Evolutionary conservation across 2,329 filamentous ascomycete genomes (phyloP), one percentile per base, ranked within the genome.

Genomic region (Teratosphaeria viscida): DNA sequence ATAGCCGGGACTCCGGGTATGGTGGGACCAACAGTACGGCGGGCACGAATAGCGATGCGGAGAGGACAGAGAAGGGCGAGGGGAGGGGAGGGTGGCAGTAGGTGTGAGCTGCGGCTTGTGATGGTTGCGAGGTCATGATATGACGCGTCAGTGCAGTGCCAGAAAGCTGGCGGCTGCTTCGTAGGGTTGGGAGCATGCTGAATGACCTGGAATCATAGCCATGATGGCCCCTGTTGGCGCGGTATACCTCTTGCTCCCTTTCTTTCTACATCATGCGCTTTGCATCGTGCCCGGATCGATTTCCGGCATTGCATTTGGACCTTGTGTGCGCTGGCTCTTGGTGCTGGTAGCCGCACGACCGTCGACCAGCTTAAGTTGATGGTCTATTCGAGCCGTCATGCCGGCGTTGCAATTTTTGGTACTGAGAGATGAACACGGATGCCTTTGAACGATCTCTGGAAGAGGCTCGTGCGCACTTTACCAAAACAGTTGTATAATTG

Each of bases 1-100:
- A 14, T n/a, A 29, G 52, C 34, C 34, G 54, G 47, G 63, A 64
- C 57, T 60, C 57, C 52, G 63, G 63, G 54, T 64, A 63, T 57
- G 63, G 59, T 29, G 61, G 63, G 27, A 56, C 59, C n/a, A 55
- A 52, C 16, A 35, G 27, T 16, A 43, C 53, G 6, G 10, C 57
- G 16, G 60, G 62, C 27, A 55, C 60, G 26, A 54, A 56, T 8
- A 32, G 23, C n/a, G 57, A 59, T 10, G 35, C 58, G 7, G 54
- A 54, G 8, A 43, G 58, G 54, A 59, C 52, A n/a, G 52, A 59
- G 26, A 55, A 55, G 52, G 26, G 16, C 19, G 27, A 54, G 27
- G 23, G 53, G n/a, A 54, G 19, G 53, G 26, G 27, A 6, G n/a
- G 53, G 19, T 54, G 53, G 53, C 27, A n/a, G 34, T 54, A 54